Percentiles rank a stretch among this genome's conserved stretches.
Conservation (phyloP, 1,284 basidiomycete genomes). For the Puccinia triticina region DNA sequence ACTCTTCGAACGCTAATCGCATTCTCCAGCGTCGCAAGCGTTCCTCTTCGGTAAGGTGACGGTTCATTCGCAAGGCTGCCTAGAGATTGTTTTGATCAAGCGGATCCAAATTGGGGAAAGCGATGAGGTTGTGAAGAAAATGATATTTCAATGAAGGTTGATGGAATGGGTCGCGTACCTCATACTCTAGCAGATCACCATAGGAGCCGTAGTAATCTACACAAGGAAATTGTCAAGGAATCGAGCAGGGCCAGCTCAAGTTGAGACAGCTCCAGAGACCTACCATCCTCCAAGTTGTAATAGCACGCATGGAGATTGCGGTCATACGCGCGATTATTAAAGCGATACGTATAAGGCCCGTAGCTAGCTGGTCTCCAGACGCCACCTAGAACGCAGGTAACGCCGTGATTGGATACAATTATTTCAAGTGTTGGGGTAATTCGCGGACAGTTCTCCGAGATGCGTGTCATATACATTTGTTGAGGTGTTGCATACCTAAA, state of each 20-base stretch:
- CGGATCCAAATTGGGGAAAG: neutral
- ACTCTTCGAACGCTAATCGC: slow-evolving; percentile 39
- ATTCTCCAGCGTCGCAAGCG: slow-evolving; percentile 37
- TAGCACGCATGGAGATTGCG: slow-evolving; percentile 28
- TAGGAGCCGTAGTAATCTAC: slow-evolving; percentile 46
- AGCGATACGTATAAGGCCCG: slow-evolving; percentile 10
- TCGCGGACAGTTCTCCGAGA: neutral
- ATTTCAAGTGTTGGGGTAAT: neutral
- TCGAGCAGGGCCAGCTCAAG: too few relatives aligned
- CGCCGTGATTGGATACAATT: neutral
- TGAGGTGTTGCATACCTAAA: neutral
- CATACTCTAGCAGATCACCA: slow-evolving; percentile 43
- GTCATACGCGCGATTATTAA: slow-evolving; percentile 29
- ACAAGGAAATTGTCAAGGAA: neutral
- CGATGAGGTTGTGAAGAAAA: neutral
- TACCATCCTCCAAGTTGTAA: slow-evolving; percentile 45
- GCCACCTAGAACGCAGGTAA: neutral
- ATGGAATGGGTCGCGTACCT: slow-evolving; percentile 16
- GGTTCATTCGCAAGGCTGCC: slow-evolving; percentile 29
- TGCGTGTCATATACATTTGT: too few relatives aligned
- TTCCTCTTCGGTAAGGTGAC: slow-evolving; percentile 32
- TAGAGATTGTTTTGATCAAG: neutral
- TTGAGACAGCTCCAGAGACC: neutral
- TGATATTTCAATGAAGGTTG: neutral
- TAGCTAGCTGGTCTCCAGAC: neutral